A percentile compares a stretch with the other conserved stretches of the same genome.
Conservation (phyloP, 2,329 filamentous ascomycete species). For the Acarospora socialis region DNA sequence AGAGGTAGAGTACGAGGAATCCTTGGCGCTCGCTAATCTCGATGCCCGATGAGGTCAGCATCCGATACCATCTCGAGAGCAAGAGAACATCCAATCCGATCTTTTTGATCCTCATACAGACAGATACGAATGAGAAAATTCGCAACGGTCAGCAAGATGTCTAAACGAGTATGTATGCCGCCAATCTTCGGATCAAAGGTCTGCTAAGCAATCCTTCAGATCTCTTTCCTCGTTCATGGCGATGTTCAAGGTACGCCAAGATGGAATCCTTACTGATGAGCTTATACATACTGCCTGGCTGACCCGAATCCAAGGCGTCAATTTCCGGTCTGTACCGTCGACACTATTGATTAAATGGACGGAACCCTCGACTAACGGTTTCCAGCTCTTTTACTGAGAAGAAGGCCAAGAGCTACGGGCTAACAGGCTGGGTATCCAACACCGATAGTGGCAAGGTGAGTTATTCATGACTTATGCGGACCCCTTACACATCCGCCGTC, state of each 20-base stretch:
- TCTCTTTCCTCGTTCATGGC: constrained; percentile 48
- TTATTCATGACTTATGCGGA: too few relatives aligned
- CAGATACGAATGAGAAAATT: constrained; percentile 45
- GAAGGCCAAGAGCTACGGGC: constrained; percentile 26
- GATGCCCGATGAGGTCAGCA: too few relatives aligned
- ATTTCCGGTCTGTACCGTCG: constrained; percentile 29
- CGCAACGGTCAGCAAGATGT: not conserved
- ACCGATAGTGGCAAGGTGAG: constrained; percentile 31
- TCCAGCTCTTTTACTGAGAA: constrained; percentile 29
- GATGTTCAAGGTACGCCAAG: constrained; percentile 49
- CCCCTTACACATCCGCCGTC: too few relatives aligned
- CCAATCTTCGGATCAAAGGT: not conserved
- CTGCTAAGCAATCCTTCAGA: constrained; percentile 4
- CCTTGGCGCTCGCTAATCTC: too few relatives aligned
- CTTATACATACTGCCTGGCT: not conserved
- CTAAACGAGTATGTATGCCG: not conserved
- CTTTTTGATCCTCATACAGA: too few relatives aligned
- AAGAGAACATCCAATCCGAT: too few relatives aligned
- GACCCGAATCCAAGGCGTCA: constrained; percentile 25
- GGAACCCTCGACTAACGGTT: not conserved
- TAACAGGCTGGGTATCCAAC: constrained; percentile 37
- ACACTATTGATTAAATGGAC: not conserved
- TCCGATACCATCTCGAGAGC: too few relatives aligned
- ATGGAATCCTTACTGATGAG: not conserved
- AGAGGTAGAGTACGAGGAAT: too few relatives aligned